Evolutionary conservation across 768 basidiomycete genomes (phyloP).

Genomic region (Lanmaoa pseudosensibilis): DNA sequence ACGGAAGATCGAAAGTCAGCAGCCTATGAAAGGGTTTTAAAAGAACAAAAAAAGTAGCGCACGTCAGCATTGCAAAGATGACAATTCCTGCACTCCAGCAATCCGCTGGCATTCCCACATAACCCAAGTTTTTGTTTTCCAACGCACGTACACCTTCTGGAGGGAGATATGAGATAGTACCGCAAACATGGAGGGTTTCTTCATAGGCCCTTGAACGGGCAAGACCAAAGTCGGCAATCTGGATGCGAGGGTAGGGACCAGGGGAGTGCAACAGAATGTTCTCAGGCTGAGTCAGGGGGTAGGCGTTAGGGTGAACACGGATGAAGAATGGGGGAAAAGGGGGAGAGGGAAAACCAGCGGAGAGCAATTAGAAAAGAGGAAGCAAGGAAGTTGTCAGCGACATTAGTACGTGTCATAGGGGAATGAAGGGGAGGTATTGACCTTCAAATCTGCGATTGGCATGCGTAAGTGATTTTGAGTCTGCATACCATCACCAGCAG

Average conservation of each 20-base stretch:
- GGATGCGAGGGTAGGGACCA: conserved; percentile 82
- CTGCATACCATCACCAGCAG: neutral
- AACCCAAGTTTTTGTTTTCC: conserved; percentile 70
- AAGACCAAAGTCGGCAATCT: conserved; percentile 86
- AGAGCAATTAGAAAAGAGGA: neutral
- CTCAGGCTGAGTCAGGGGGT: conserved; percentile 56
- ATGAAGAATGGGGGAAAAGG: neutral
- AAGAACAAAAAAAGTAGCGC: conserved; percentile 34
- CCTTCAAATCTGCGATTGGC: conserved; percentile 60
- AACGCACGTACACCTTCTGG: conserved; percentile 82
- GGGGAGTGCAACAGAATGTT: conserved; percentile 77
- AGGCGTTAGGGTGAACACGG: neutral
- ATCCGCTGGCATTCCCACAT: conserved; percentile 82
- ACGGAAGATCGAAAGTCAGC: neutral
- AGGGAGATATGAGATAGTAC: conserved; percentile 84
- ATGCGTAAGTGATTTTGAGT: conserved; percentile 1
- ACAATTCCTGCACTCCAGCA: conserved; percentile 88
- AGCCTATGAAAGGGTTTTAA: neutral
- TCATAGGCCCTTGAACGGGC: conserved; percentile 77
- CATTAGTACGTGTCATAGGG: neutral
- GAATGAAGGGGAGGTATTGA: conserved; percentile 19
- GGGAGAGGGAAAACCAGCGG: neutral
- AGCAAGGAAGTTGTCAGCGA: neutral
- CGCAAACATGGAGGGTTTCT: conserved; percentile 82
- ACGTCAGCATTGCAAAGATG: conserved; percentile 83